These are phyloP conservation scores for Haemoproteus tartakovskyi DNA, from an alignment of 169 alveolate species.

Conservation along the genomic window DNA sequence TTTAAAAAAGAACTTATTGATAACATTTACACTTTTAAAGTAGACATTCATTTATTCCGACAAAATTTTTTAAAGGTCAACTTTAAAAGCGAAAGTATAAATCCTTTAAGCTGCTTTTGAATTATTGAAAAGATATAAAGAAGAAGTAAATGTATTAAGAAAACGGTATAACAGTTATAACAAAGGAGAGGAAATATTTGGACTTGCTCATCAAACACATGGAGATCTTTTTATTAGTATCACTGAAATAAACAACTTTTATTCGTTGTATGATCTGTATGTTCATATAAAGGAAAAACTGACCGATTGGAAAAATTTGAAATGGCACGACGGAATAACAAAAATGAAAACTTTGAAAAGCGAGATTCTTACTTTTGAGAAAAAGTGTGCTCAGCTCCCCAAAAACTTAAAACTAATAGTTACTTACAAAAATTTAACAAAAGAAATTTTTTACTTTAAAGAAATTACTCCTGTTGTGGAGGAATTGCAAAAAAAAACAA, in stretches of 20 bases:
- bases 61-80: conserved; percentile 60
- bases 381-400: conserved; percentile 69
- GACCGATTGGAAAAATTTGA: conserved; percentile 87
- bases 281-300: conserved; percentile 68
- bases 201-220: conserved; percentile 90
- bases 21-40: conserved; percentile 27
- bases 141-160: conserved; percentile 70
- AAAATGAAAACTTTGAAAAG: conserved; percentile 91
- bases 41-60: conserved; percentile 17
- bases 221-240: conserved; percentile 93
- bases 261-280: conserved; percentile 89
- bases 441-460: conserved; percentile 59
- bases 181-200: conserved; percentile 92
- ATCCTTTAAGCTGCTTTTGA: conserved; percentile 66
- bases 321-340: conserved; percentile 91
- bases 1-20: conserved; percentile 47
- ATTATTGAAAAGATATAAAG: conserved; percentile 68
- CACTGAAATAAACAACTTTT: conserved; percentile 88
- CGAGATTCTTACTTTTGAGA: conserved; percentile 87
- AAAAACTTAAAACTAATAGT: conserved; percentile 67
- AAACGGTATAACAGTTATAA: conserved; percentile 87
- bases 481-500: conserved; percentile 88
- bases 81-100: conserved; percentile 21
- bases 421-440: conserved; percentile 44
- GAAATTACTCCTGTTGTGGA: conserved; percentile 87